phyloP scores from a whole-genome alignment of 2,329 filamentous ascomycete species.

The Exutisphaerella laricina region DNA sequence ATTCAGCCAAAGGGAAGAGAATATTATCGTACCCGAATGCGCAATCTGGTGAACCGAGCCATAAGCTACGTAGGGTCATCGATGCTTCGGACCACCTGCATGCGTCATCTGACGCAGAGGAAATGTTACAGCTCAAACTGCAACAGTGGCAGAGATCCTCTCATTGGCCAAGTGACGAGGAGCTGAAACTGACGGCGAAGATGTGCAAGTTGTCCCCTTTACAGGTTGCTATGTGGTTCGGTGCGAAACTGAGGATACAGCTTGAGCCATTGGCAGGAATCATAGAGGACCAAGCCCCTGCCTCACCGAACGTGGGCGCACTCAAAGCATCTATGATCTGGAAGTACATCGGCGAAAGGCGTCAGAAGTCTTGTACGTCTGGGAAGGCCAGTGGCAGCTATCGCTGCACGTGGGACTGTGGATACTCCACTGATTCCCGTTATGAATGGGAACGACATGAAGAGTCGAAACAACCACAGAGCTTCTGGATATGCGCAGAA shows the following conservation, averaged over 20 bases:
- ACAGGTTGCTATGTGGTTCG: conserved; percentile 1
- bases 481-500: background rate
- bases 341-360: background rate
- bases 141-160: background rate
- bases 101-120: background rate
- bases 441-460: conserved; percentile 2
- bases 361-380: background rate
- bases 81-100: background rate
- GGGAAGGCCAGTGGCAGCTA: background rate
- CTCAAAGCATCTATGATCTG: background rate
- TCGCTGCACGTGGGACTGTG: conserved; percentile 1
- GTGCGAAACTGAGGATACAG: background rate
- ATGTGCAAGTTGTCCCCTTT: background rate
- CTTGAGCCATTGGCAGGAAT: background rate
- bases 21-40: too few relatives aligned
- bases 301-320: background rate
- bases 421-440: background rate
- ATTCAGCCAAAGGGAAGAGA: too few relatives aligned
- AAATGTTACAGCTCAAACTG: background rate
- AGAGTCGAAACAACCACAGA: conserved; percentile 1
- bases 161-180: background rate
- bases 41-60: background rate
- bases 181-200: background rate
- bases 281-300: background rate
- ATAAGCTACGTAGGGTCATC: background rate